Evolutionary conservation across 805 yeast genomes (phyloP).

Genomic region (Candida yuanshanica): DNA sequence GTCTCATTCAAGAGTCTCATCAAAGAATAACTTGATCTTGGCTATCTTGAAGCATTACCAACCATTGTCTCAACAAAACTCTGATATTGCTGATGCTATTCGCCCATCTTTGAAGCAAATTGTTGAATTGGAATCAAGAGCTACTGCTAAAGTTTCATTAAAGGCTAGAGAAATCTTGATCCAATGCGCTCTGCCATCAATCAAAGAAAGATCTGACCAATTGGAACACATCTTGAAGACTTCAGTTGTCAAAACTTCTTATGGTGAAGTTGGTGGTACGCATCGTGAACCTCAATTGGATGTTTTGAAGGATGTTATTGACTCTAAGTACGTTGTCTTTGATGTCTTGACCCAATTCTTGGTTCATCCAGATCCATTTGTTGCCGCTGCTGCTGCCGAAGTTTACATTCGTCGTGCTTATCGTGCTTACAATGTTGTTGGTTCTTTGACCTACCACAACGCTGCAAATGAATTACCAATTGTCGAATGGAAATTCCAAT

Average conservation of each 20-base stretch:
- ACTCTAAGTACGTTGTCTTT: conserved; percentile 92
- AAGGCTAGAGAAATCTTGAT: conserved; percentile 95
- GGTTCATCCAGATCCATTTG: conserved; percentile 76
- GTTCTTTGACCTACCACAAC: conserved; percentile 60
- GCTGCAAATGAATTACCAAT: conserved; percentile 51
- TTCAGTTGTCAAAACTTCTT: conserved; percentile 82
- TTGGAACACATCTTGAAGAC: conserved; percentile 91
- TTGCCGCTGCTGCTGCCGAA: conserved; percentile 93
- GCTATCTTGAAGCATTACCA: conserved; percentile 83
- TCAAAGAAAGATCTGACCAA: conserved; percentile 94
- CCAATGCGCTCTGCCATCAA: conserved; percentile 94
- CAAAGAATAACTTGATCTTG: conserved; percentile 83
- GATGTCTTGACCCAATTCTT: conserved; percentile 93
- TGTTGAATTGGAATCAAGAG: conserved; percentile 85
- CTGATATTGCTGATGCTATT: conserved; percentile 62
- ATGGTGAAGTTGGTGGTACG: conserved; percentile 75
- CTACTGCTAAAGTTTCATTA: conserved; percentile 88
- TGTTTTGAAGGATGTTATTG: conserved; percentile 84
- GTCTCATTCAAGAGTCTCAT: conserved; percentile 90
- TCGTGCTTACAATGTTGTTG: conserved; percentile 89
- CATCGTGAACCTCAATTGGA: conserved; percentile 80
- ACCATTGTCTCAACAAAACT: conserved; percentile 67
- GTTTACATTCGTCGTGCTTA: conserved; percentile 95
- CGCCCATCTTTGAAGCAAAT: conserved; percentile 68
- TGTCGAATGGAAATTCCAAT: conserved; percentile 82